phyloP scores from a whole-genome alignment of 1,139 yeast genomes.

The Sugiyamaella xylanicola region DNA sequence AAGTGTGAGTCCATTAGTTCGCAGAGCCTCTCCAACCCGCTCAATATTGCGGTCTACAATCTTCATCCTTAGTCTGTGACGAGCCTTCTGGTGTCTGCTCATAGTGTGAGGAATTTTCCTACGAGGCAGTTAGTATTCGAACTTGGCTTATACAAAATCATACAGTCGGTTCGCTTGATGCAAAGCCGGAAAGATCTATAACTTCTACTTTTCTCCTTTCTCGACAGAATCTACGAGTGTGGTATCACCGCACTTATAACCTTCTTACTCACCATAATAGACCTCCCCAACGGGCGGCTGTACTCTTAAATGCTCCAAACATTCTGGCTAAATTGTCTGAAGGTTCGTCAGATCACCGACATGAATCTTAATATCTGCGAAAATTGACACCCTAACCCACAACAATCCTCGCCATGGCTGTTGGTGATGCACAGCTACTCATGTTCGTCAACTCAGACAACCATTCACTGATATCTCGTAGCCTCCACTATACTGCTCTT shows the following conservation, averaged over 20 bases:
- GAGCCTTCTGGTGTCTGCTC: slow-evolving; percentile 76
- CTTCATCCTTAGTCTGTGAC: slow-evolving; percentile 81
- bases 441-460: too few species aligned
- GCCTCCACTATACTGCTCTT: too few species aligned
- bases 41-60: slow-evolving; percentile 79
- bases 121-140: neutral
- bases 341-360: neutral
- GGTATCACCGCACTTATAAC: neutral
- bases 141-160: neutral
- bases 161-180: too few species aligned
- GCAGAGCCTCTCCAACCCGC: slow-evolving; percentile 65
- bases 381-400: slow-evolving; percentile 12
- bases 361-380: slow-evolving; percentile 3
- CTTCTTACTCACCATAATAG: slow-evolving; percentile 67
- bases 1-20: slow-evolving; percentile 51
- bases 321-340: slow-evolving; percentile 41
- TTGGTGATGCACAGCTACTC: too few species aligned
- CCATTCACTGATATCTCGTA: too few species aligned
- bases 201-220: too few species aligned
- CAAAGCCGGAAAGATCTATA: too few species aligned
- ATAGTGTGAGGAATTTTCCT: slow-evolving; percentile 72
- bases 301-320: slow-evolving; percentile 81
- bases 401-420: too few species aligned
- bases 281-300: slow-evolving; percentile 72
- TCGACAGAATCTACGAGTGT: too few species aligned